Evolutionary conservation across 768 basidiomycete genomes (phyloP), one percentile per base, ranked within the genome.

Genomic region (Harrya chromipes): DNA sequence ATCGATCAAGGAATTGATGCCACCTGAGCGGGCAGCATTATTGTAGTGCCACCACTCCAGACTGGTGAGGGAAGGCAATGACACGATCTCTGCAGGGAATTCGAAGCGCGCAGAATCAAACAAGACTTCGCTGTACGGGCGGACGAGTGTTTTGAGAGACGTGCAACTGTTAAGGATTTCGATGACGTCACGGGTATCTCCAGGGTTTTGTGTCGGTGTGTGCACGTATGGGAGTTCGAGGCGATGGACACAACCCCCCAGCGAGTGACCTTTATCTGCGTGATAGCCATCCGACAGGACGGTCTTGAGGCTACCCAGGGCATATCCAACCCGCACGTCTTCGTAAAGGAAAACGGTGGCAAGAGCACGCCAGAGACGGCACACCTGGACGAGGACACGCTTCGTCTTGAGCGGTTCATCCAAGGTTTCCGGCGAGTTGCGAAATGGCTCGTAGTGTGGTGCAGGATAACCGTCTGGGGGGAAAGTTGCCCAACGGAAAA

Each of bases 1-100:
- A 44, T 75, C 66, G 3, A 61, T 58, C 36, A 87, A 68, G 7
- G 78, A 81, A 64, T 87, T 86, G 52, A 86, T 80, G 6, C 84
- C 85, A 2, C 84, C 84, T 16, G 80, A 74, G 39, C 79, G 74
- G 34, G 80, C 77, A 19, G 84, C 84, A 62, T 66, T 62, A 52
- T 64, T 69, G 55, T 79, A 63, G 58, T 85, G 76, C 81, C 82
- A 85, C 83, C 84, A 87, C 42, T 86, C 84, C 26, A 87, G 73
- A 23, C 83, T 79, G 38, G 75, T 77, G 35, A 87, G 70, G 19
- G 77, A 77, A 19, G 72, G 68, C 13, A 85, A 54, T 4, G 74
- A 60, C 4, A 81, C 64, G 46, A 66, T 70, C 13, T 72, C 72
- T 10, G 75, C 73, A 48, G 80, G 78, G 58, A 77, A 81, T 23